These are phyloP conservation scores for Sindora glabra DNA, from an alignment of 306 rosid species.

Conservation along the genomic window DNA sequence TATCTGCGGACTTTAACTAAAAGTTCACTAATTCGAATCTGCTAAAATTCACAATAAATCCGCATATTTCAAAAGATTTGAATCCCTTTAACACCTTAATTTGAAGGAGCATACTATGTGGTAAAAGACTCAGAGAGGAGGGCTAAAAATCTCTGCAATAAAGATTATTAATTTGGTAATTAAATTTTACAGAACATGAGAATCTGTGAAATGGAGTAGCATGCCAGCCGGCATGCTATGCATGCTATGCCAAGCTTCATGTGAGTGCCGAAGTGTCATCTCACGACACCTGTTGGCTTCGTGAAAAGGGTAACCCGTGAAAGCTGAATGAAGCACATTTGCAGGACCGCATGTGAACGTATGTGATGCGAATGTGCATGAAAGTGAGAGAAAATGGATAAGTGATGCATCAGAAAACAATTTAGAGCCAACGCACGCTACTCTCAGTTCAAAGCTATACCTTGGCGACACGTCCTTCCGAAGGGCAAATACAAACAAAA, in stretches of 20 bases:
- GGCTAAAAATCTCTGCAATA: too few relatives aligned
- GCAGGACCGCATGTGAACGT: conserved; percentile 10
- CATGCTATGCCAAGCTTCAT: not conserved
- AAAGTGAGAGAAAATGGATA: conserved; percentile 7
- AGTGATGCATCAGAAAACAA: not conserved
- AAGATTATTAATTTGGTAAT: too few relatives aligned
- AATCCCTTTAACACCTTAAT: too few relatives aligned
- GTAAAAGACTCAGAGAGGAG: too few relatives aligned
- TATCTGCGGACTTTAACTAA: too few relatives aligned
- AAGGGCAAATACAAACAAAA: conserved; percentile 5
- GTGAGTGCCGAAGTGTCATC: conserved; percentile 3
- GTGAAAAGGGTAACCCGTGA: conserved; percentile 28
- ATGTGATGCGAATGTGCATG: conserved; percentile 10
- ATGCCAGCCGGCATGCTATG: too few relatives aligned
- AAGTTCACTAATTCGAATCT: too few relatives aligned
- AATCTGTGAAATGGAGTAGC: too few relatives aligned
- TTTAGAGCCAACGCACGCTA: conserved; percentile 23
- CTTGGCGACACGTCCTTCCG: conserved; percentile 18
- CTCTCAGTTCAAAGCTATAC: conserved; percentile 6
- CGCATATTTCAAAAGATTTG: too few relatives aligned
- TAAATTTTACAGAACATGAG: too few relatives aligned
- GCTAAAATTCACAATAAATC: too few relatives aligned
- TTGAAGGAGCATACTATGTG: too few relatives aligned
- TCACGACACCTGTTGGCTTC: not conserved
- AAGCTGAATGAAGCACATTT: not conserved